Percentiles rank a stretch among this genome's conserved stretches.
Conservation (phyloP, 1,139 yeast genomes). For the Saccharomyces hybrid region DNA sequence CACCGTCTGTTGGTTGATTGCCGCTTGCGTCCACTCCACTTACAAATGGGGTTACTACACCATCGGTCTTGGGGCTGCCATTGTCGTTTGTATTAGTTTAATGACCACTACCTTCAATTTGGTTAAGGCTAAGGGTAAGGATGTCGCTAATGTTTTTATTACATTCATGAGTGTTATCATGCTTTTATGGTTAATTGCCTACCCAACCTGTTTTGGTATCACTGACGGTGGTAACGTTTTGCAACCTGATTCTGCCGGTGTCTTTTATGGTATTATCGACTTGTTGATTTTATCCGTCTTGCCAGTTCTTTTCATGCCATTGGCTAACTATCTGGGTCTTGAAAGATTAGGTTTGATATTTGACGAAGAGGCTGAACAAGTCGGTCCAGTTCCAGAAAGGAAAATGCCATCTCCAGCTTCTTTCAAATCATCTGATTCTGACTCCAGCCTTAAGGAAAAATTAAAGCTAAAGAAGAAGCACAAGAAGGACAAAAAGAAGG, state of each 20-base stretch:
- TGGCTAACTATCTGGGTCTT: slow-evolving; percentile 21
- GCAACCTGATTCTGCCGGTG: slow-evolving; percentile 56
- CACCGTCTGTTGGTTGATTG: slow-evolving; percentile 49
- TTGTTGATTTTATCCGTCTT: slow-evolving; percentile 36
- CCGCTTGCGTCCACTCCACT: slow-evolving; percentile 45
- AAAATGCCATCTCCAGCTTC: slow-evolving; percentile 2
- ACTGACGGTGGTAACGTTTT: slow-evolving; percentile 61
- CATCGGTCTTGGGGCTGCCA: slow-evolving; percentile 32
- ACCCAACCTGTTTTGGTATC: slow-evolving; percentile 54
- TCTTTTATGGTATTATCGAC: slow-evolving; percentile 56
- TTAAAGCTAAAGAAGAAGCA: background rate
- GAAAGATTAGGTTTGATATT: slow-evolving; percentile 17
- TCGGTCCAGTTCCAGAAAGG: slow-evolving; percentile 1
- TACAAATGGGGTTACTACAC: slow-evolving; percentile 50
- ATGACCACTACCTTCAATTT: slow-evolving; percentile 25
- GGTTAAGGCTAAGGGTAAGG: slow-evolving; percentile 18
- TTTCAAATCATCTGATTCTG: slow-evolving; percentile 3
- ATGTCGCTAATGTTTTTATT: slow-evolving; percentile 16
- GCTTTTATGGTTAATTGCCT: slow-evolving; percentile 41
- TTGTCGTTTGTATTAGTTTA: slow-evolving; percentile 19
- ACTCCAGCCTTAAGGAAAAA: background rate
- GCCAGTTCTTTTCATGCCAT: slow-evolving; percentile 20
- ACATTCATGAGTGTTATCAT: slow-evolving; percentile 30
- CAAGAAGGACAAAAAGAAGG: slow-evolving; percentile 5
- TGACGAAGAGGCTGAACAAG: slow-evolving; percentile 8